phyloP scores from a whole-genome alignment of 305 asterid genomes.

The Nicotiana rustica region DNA sequence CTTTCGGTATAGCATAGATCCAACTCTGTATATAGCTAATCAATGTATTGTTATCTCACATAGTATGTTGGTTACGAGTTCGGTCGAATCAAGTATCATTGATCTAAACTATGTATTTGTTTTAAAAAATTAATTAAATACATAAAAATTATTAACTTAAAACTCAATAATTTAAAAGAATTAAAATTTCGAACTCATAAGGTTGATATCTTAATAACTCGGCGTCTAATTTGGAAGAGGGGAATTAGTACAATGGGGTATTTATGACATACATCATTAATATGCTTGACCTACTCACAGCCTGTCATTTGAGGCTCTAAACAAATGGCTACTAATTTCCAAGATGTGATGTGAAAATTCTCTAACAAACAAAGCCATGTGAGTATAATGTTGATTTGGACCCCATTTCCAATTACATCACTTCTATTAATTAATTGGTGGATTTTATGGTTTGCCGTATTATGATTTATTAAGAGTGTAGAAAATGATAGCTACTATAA shows the following conservation, averaged over 20 bases:
- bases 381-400: constrained; percentile 40
- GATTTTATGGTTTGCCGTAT: background rate
- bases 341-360: constrained; percentile 31
- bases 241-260: constrained; percentile 2
- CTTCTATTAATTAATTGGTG: constrained; percentile 10
- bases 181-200: too few species aligned
- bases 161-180: too few species aligned
- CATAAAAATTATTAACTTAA: too few species aligned
- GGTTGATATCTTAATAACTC: too few species aligned
- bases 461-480: constrained; percentile 14
- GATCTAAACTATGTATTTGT: too few species aligned
- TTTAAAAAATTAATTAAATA: too few species aligned
- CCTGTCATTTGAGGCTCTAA: constrained; percentile 40
- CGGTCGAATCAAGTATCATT: too few species aligned
- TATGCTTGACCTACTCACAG: constrained; percentile 48
- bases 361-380: constrained; percentile 43
- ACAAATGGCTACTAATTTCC: constrained; percentile 35
- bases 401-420: constrained; percentile 33
- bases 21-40: too few species aligned
- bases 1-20: too few species aligned
- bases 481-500: constrained; percentile 9
- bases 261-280: constrained; percentile 28
- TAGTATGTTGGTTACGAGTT: too few species aligned
- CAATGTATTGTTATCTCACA: too few species aligned
- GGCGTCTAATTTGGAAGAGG: too few species aligned